A percentile compares a stretch with the other conserved stretches of the same genome.
Conservation (phyloP, 257 asterid genomes). For the Nicotiana undulata region DNA sequence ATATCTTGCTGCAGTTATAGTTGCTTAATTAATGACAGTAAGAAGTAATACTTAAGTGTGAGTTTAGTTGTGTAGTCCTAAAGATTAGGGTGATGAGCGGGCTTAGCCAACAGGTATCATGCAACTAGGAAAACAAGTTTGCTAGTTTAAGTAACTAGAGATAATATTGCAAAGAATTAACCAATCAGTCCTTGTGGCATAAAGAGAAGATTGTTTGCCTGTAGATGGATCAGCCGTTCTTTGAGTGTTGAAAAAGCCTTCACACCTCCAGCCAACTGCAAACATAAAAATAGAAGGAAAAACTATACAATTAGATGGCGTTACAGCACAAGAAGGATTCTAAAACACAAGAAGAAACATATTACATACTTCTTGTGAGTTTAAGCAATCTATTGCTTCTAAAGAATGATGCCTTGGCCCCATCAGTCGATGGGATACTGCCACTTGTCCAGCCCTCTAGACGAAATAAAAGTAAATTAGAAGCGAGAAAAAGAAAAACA, state of each 20-base stretch:
- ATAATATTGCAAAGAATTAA: not conserved
- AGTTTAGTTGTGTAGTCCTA: not conserved
- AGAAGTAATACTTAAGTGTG: not conserved
- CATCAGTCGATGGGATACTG: slow-evolving; percentile 72
- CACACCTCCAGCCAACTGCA: slow-evolving; percentile 41
- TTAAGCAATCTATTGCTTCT: slow-evolving; percentile 48
- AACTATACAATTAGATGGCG: slow-evolving; percentile 6
- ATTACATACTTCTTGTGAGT: slow-evolving; percentile 37
- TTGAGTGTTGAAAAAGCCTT: slow-evolving; percentile 54
- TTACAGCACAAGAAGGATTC: not conserved
- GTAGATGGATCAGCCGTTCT: slow-evolving; percentile 65
- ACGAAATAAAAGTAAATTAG: slow-evolving; percentile 13
- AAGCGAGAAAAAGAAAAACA: not conserved
- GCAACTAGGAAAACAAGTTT: not conserved
- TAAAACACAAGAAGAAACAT: slow-evolving; percentile 12
- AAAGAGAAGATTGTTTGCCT: slow-evolving; percentile 35
- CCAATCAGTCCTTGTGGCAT: not conserved
- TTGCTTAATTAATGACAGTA: not conserved
- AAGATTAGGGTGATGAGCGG: not conserved
- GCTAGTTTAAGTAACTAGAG: not conserved
- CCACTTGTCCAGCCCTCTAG: slow-evolving; percentile 40
- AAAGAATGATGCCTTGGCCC: slow-evolving; percentile 70
- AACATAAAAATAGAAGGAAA: slow-evolving; percentile 17
- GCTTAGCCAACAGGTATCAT: not conserved
- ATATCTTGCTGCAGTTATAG: not conserved